Percentiles rank a stretch among this genome's conserved stretches.
Evolutionary conservation across 805 yeast genomes (phyloP).

Genomic region (Wickerhamomyces kurtzmanii): DNA sequence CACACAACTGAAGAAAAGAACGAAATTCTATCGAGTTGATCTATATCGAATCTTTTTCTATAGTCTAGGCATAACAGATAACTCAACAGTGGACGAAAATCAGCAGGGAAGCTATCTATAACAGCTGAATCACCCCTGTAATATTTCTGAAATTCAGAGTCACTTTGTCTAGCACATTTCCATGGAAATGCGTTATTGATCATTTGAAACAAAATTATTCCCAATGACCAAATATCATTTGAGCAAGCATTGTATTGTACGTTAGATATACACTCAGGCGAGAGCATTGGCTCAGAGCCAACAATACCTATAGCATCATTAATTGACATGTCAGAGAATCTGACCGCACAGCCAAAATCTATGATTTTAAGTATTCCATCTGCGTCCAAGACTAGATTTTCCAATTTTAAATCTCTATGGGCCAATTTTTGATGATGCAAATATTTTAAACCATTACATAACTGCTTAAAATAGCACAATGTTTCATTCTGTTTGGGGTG

Average conservation of each 20-base stretch:
- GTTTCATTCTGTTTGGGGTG: slow-evolving; percentile 56
- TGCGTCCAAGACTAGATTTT: slow-evolving; percentile 73
- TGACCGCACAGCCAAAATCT: slow-evolving; percentile 88
- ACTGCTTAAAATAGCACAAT: slow-evolving; percentile 73
- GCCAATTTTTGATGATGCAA: slow-evolving; percentile 73
- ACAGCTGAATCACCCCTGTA: not conserved
- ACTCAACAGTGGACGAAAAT: no score
- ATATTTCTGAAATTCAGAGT: slow-evolving; percentile 13
- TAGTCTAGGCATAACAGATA: no score
- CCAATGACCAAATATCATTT: slow-evolving; percentile 87
- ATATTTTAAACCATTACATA: slow-evolving; percentile 62
- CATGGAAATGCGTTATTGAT: slow-evolving; percentile 41
- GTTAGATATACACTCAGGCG: slow-evolving; percentile 75
- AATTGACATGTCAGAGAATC: slow-evolving; percentile 45
- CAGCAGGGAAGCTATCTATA: no score
- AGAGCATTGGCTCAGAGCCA: slow-evolving; percentile 88
- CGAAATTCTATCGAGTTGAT: no score
- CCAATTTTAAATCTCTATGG: slow-evolving; percentile 86
- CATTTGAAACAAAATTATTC: slow-evolving; percentile 77
- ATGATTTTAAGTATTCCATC: slow-evolving; percentile 74
- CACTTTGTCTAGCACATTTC: slow-evolving; percentile 29
- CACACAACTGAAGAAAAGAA: no score
- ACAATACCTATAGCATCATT: slow-evolving; percentile 71
- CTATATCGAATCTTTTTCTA: no score
- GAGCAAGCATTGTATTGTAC: slow-evolving; percentile 67